Evolutionary conservation across 2,329 filamentous ascomycete genomes (phyloP).

Genomic region (Mycocentrospora acerina): DNA sequence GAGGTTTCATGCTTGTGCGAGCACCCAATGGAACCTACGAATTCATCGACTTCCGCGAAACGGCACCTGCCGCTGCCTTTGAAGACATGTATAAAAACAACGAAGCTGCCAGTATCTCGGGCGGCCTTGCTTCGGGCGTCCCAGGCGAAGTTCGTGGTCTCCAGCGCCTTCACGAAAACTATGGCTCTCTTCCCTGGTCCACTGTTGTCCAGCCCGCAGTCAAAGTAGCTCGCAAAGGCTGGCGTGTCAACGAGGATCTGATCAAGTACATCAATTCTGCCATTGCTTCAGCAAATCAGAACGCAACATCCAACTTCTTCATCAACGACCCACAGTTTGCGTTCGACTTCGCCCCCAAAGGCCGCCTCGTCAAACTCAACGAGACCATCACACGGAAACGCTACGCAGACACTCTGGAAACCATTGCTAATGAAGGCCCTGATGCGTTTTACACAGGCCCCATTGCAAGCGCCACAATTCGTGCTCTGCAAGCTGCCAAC

Average conservation of each 20-base stretch:
- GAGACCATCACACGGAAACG: slow-evolving; percentile 79
- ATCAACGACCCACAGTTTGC: slow-evolving; percentile 77
- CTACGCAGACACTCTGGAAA: slow-evolving; percentile 77
- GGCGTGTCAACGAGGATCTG: slow-evolving; percentile 71
- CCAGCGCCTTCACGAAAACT: slow-evolving; percentile 72
- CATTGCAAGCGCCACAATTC: slow-evolving; percentile 73
- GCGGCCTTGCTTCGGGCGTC: slow-evolving; percentile 68
- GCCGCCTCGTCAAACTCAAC: slow-evolving; percentile 68
- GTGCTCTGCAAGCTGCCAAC: slow-evolving; percentile 65
- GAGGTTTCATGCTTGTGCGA: slow-evolving; percentile 85
- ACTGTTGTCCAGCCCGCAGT: slow-evolving; percentile 73
- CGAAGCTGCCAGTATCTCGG: slow-evolving; percentile 64
- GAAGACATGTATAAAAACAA: slow-evolving; percentile 84
- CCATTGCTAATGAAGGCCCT: slow-evolving; percentile 70
- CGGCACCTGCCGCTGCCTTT: slow-evolving; percentile 77
- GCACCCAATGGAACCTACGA: slow-evolving; percentile 74
- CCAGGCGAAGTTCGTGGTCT: slow-evolving; percentile 78
- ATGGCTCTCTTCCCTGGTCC: slow-evolving; percentile 60
- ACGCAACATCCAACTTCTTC: slow-evolving; percentile 62
- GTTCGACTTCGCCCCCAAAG: slow-evolving; percentile 83
- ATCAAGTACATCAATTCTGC: slow-evolving; percentile 68
- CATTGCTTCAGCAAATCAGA: slow-evolving; percentile 32
- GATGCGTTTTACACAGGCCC: slow-evolving; percentile 74
- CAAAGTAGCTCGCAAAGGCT: slow-evolving; percentile 59
- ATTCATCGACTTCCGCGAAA: slow-evolving; percentile 86